Evolutionary conservation across 2,329 filamentous ascomycete species (phyloP), one percentile per base, ranked within the genome.

Genomic region (Colletotrichum musae): DNA sequence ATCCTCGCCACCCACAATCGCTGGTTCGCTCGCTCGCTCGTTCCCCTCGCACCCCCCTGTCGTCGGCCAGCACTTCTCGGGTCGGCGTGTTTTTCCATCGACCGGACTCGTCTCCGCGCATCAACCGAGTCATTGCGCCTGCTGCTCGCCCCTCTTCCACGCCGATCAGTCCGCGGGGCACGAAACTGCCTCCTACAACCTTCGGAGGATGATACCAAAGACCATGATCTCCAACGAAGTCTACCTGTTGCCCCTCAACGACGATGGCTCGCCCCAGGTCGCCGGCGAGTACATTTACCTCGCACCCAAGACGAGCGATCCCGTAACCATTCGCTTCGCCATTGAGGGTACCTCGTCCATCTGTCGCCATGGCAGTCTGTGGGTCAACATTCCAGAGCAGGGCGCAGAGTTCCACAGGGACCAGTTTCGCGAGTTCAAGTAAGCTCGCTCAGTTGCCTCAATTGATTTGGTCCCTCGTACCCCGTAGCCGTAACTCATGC

Each of bases 271-370:
- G 74, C 96, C 97, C 43, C 91, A 97, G 79, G 91, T 99, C 57
- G 88, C 93, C 28, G 93, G 94, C 76, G 91, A 93, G 74, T 99
- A 98, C 85, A 93, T 98, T 76, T 97, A 97, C 80, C 86, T 99
- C 51, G 92, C 94, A 0, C 91, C 96, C 18, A 83, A 83, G 72
- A 91, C 93, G 18, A 88, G 87, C 48, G 87, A 92, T n/a, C 92
- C 92, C 50, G 92, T 98, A 76, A 88, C 88, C 61, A 85, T 98
- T 66, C 92, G 95, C 69, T 97, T 99, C 81, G 90, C 94, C 74
- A 95, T 98, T 74, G 93, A 98, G 81, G 95, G 96, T 71, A 95
- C 94, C 66, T 97, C 95, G 78, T 97, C 95, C 71, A 96, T 99
- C 85, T 98, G 95, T 81, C 90, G 94, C 74, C 87, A 97, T 82